These are phyloP conservation scores for Globisporangium mamillatum DNA, from an alignment of 352 stramenopile genomes.

Conservation along the genomic window DNA sequence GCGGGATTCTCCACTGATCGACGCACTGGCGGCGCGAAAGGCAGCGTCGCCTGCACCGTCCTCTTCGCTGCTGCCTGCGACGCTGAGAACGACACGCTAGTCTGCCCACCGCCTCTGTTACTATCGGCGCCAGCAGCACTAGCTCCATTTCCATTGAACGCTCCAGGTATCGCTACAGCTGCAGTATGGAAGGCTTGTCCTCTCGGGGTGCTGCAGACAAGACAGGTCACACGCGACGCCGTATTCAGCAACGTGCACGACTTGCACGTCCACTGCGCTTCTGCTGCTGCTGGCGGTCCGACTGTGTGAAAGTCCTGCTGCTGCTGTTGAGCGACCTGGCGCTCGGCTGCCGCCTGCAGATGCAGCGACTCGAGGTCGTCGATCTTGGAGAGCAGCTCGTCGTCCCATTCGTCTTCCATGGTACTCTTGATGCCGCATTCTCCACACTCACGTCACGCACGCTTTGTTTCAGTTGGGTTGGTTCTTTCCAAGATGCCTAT, in stretches of 20 bases:
- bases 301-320: not conserved
- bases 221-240: constrained; percentile 29
- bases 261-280: constrained; percentile 36
- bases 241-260: constrained; percentile 71
- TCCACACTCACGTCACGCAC: not conserved
- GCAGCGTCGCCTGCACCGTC: constrained; percentile 61
- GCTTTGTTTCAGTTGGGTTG: not conserved
- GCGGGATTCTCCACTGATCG: not conserved
- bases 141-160: not conserved
- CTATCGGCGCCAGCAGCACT: not conserved
- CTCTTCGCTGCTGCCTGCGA: constrained; percentile 25
- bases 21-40: constrained; percentile 34
- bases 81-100: not conserved
- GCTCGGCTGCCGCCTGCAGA: constrained; percentile 19
- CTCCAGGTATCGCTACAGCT: not conserved
- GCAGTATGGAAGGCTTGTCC: constrained; percentile 27
- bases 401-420: constrained; percentile 81
- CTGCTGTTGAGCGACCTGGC: constrained; percentile 6
- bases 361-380: constrained; percentile 55
- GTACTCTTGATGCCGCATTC: not conserved
- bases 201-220: constrained; percentile 50
- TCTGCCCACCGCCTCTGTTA: not conserved
- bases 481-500: not conserved
- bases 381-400: constrained; percentile 71
- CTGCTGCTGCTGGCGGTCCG: not conserved